Conservation (phyloP, 75 land plant genomes). For the Larix kaempferi region DNA sequence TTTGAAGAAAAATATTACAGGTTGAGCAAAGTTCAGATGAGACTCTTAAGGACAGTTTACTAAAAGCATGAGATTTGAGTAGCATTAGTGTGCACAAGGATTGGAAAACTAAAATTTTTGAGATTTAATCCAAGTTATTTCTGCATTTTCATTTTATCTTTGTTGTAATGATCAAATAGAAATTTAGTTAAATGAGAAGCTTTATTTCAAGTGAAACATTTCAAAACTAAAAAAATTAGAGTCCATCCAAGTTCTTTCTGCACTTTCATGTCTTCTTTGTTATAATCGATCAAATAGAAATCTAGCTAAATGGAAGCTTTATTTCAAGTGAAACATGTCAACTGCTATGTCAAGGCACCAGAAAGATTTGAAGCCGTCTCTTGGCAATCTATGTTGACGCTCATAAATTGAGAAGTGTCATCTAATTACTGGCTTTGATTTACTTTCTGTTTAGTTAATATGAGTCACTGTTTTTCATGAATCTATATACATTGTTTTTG, state of each 20-base stretch:
- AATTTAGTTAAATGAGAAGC: too few relatives aligned
- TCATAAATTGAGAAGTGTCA: neutral
- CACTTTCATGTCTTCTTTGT: neutral
- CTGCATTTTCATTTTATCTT: too few relatives aligned
- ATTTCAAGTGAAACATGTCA: neutral
- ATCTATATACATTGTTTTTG: neutral
- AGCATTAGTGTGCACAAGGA: neutral
- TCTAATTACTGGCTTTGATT: neutral
- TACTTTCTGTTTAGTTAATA: neutral
- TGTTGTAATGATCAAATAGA: too few relatives aligned
- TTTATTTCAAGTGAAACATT: too few relatives aligned
- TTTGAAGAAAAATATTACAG: neutral
- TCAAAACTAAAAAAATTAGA: too few relatives aligned
- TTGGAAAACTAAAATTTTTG: neutral
- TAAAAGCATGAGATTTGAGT: neutral
- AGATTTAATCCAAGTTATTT: neutral
- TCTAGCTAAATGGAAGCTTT: neutral
- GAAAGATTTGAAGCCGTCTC: neutral
- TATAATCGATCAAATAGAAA: neutral
- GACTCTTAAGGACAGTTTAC: neutral
- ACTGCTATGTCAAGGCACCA: neutral
- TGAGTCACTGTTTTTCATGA: neutral
- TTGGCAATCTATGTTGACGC: neutral
- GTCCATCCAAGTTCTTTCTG: too few relatives aligned
- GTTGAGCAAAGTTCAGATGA: neutral